Percentiles rank a stretch among this genome's conserved stretches.
These are phyloP conservation scores for Malassezia pachydermatis DNA, from an alignment of 1,284 basidiomycete genomes.

Conservation along the genomic window DNA sequence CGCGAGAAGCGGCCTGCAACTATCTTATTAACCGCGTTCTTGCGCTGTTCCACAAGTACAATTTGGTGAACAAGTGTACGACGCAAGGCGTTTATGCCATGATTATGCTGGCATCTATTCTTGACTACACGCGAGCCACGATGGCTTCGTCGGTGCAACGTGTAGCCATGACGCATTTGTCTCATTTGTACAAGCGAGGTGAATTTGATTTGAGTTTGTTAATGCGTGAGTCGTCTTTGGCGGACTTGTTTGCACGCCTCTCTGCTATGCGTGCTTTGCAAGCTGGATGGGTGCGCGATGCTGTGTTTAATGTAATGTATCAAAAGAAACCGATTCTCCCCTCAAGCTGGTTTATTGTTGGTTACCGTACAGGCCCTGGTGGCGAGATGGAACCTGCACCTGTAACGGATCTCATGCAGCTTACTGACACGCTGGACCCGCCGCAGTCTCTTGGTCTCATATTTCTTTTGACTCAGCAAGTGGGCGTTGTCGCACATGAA, in stretches of 20 bases:
- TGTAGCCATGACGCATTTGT: background rate
- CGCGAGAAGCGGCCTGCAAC: constrained; percentile 38
- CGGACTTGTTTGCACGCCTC: background rate
- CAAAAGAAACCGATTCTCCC: background rate
- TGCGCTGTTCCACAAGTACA: constrained; percentile 36
- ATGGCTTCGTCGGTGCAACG: constrained; percentile 10
- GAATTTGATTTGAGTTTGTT: background rate
- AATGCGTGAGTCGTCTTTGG: background rate
- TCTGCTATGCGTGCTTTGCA: background rate
- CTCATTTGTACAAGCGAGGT: background rate
- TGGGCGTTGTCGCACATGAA: constrained; percentile 3
- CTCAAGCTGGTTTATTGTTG: constrained; percentile 1
- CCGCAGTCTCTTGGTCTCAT: background rate
- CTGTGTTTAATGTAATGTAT: constrained; percentile 7
- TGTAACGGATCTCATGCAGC: background rate
- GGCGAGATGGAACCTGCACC: background rate
- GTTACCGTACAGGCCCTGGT: background rate
- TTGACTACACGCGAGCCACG: constrained; percentile 23
- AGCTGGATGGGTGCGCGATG: constrained; percentile 3
- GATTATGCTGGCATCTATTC: constrained; percentile 25
- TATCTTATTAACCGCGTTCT: constrained; percentile 32
- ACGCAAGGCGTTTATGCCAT: constrained; percentile 30
- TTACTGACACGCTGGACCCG: background rate
- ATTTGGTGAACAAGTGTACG: constrained; percentile 30
- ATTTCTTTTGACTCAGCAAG: background rate